Conservation (phyloP, 2,329 filamentous ascomycete genomes). For the Lizonia empirigonia region DNA sequence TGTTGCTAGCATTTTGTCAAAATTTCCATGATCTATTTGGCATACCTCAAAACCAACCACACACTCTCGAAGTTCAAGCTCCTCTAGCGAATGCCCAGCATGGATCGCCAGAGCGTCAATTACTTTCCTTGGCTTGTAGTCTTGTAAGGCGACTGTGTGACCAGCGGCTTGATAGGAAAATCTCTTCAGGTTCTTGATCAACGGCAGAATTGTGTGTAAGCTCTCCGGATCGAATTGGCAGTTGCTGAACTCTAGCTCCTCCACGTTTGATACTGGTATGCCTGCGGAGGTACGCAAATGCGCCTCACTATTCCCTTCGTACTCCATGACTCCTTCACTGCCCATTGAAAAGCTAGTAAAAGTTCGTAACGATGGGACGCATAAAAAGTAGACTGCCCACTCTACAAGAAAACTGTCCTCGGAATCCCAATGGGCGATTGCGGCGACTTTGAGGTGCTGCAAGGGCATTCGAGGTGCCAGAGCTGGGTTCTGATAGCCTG, state of each 20-base stretch:
- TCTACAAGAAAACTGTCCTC: slow-evolving; percentile 7
- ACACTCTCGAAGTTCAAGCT: neutral
- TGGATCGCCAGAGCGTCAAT: slow-evolving; percentile 12
- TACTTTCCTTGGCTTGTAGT: slow-evolving; percentile 13
- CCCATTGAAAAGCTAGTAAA: slow-evolving; percentile 22
- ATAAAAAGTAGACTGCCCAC: slow-evolving; percentile 20
- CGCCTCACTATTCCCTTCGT: neutral
- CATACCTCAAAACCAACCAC: neutral
- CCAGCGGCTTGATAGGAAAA: slow-evolving; percentile 18
- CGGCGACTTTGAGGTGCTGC: slow-evolving; percentile 19
- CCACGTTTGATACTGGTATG: slow-evolving; percentile 14
- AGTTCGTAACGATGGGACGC: slow-evolving; percentile 19
- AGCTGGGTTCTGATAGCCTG: slow-evolving; percentile 11
- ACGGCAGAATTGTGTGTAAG: slow-evolving; percentile 10
- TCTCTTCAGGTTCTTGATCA: slow-evolving; percentile 14
- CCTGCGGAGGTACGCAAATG: neutral
- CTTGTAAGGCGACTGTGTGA: neutral
- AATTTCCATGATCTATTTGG: neutral
- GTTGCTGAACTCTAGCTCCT: slow-evolving; percentile 15
- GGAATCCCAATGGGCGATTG: slow-evolving; percentile 15
- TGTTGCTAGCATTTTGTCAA: neutral
- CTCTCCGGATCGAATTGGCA: slow-evolving; percentile 12
- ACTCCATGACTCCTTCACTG: neutral
- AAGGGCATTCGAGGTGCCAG: slow-evolving; percentile 15
- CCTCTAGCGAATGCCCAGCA: slow-evolving; percentile 13